These are phyloP conservation scores for Helotiales sp. DNA, from an alignment of 2,329 filamentous ascomycete species.

Conservation along the genomic window DNA sequence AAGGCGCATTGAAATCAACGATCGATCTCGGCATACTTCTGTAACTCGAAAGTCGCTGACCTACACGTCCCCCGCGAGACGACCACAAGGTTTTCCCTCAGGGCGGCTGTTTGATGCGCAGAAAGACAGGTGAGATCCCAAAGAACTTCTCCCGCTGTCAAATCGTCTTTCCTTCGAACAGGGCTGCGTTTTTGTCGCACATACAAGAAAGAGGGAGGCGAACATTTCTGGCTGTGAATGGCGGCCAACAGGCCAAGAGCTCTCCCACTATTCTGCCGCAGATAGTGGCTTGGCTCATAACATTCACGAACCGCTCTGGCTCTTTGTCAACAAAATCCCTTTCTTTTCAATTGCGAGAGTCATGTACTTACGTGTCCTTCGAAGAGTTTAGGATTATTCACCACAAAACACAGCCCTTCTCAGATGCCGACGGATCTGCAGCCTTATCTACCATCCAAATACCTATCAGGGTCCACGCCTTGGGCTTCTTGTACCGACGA, in stretches of 20 bases:
- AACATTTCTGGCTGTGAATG: constrained; percentile 9
- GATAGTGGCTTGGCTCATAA: constrained; percentile 13
- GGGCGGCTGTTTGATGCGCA: constrained; percentile 23
- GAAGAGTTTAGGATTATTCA: constrained; percentile 11
- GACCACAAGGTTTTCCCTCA: constrained; percentile 12
- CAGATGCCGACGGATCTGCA: constrained; percentile 35
- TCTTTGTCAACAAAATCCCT: constrained; percentile 5
- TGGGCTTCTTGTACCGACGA: constrained; percentile 36
- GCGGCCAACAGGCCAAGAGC: constrained; percentile 13
- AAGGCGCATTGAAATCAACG: constrained; percentile 7
- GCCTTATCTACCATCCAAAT: constrained; percentile 24
- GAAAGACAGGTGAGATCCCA: constrained; percentile 20
- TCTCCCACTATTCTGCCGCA: background rate
- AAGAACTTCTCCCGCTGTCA: constrained; percentile 6
- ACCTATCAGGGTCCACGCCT: constrained; percentile 38
- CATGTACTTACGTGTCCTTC: constrained; percentile 36
- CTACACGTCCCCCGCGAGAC: constrained; percentile 10
- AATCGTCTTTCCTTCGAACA: background rate
- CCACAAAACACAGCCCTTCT: constrained; percentile 31
- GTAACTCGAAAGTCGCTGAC: constrained; percentile 15
- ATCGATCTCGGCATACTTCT: constrained; percentile 10
- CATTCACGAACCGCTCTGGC: background rate
- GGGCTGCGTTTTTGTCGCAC: constrained; percentile 2
- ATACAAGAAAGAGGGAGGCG: background rate
- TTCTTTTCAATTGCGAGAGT: constrained; percentile 9